These are phyloP conservation scores for Rauvolfia tetraphylla DNA, from an alignment of 257 asterid species.

Conservation along the genomic window DNA sequence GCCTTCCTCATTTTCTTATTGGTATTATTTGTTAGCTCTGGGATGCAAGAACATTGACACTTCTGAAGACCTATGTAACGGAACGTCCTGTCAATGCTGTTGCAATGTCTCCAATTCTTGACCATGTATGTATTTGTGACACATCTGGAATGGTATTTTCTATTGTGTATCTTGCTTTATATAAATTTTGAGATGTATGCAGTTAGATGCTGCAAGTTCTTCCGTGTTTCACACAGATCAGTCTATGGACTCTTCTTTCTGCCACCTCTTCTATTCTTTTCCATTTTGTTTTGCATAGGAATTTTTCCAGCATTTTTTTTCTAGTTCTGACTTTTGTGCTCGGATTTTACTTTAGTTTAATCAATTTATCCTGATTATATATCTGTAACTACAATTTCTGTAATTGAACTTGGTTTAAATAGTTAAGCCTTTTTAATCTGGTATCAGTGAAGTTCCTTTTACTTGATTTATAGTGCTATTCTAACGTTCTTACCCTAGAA, in stretches of 20 bases:
- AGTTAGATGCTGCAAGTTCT: not conserved
- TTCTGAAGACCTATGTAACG: constrained; percentile 72
- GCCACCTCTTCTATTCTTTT: not conserved
- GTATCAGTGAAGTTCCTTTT: not conserved
- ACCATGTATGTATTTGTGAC: constrained; percentile 60
- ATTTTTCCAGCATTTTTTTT: not conserved
- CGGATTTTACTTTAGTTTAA: too few relatives aligned
- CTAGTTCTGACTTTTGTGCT: not conserved
- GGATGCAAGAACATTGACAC: constrained; percentile 74
- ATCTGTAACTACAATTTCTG: not conserved
- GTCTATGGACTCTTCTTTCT: not conserved
- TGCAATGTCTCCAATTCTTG: constrained; percentile 83
- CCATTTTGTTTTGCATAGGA: not conserved
- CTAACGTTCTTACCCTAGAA: not conserved
- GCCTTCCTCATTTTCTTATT: constrained; percentile 7
- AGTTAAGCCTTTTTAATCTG: not conserved
- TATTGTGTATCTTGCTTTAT: not conserved
- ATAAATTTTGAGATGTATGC: not conserved
- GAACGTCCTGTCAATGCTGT: constrained; percentile 91
- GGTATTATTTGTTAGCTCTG: constrained; percentile 61
- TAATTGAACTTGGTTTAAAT: not conserved
- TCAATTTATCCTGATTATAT: not conserved
- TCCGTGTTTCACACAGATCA: not conserved
- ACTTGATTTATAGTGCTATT: not conserved
- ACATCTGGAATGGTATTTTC: not conserved